phyloP scores from a whole-genome alignment of 345 rosid species.

The Zanthoxylum bungeanum region DNA sequence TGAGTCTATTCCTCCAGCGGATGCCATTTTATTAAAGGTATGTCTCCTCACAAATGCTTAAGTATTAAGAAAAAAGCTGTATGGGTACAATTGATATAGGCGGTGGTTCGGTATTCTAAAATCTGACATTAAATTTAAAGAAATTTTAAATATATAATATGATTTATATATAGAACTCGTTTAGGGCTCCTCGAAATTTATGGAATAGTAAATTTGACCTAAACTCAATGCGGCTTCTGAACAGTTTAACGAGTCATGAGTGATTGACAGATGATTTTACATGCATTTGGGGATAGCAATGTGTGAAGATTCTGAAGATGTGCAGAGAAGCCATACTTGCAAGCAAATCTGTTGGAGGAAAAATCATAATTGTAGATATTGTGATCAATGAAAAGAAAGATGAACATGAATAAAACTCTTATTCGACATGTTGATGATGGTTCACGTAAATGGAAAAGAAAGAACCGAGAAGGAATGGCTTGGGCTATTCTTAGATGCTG shows the following conservation, averaged over 20 bases:
- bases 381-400: slow-evolving; percentile 18
- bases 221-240: no score
- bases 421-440: slow-evolving; percentile 45
- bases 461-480: slow-evolving; percentile 38
- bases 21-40: slow-evolving; percentile 18
- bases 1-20: slow-evolving; percentile 15
- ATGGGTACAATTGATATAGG: no score
- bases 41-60: no score
- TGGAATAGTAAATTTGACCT: no score
- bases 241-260: no score
- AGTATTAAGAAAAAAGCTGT: no score
- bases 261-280: slow-evolving; percentile 28
- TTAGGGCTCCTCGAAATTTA: no score
- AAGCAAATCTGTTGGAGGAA: slow-evolving; percentile 6
- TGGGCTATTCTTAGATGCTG: slow-evolving; percentile 27
- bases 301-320: slow-evolving; percentile 36
- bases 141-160: no score
- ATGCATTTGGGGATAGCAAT: slow-evolving; percentile 41
- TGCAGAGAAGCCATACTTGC: slow-evolving; percentile 37
- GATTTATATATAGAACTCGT: no score
- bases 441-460: slow-evolving; percentile 26
- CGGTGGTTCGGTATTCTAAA: no score
- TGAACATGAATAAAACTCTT: slow-evolving; percentile 29
- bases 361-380: slow-evolving; percentile 20
- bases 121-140: no score